Percentiles rank a stretch among this genome's conserved stretches.
These are phyloP conservation scores for Ceratocystis destructans DNA, from an alignment of 2,329 filamentous ascomycete genomes.

Conservation along the genomic window DNA sequence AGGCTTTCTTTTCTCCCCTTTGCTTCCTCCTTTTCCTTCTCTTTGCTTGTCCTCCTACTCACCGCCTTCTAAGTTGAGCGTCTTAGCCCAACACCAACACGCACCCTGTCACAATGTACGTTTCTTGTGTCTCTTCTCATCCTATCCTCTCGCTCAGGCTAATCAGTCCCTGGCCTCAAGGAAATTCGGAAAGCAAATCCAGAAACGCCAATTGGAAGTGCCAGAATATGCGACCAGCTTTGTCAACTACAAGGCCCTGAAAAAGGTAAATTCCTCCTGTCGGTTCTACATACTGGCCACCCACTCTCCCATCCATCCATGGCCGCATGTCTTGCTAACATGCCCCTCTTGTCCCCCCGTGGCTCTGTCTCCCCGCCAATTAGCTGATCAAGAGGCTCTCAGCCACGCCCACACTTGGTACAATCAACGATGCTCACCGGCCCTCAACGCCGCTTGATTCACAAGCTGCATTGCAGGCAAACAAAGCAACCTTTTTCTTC, in stretches of 20 bases:
- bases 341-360: background rate
- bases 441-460: constrained; percentile 47
- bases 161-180: constrained; percentile 32
- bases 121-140: background rate
- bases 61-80: background rate
- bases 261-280: constrained; percentile 58
- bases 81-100: background rate
- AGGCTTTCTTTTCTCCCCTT: too few species aligned
- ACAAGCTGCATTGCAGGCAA: constrained; percentile 83
- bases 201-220: constrained; percentile 96
- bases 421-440: constrained; percentile 52
- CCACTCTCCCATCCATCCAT: too few species aligned
- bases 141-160: background rate
- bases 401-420: constrained; percentile 68
- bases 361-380: constrained; percentile 20
- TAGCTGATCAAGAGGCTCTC: constrained; percentile 98
- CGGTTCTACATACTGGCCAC: background rate
- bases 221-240: constrained; percentile 99
- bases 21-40: background rate
- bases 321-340: background rate
- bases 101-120: background rate
- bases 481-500: constrained; percentile 98
- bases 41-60: background rate
- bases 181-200: constrained; percentile 99
- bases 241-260: constrained; percentile 97